These are phyloP conservation scores for Salix suchowensis DNA, from an alignment of 345 rosid species.

Conservation along the genomic window DNA sequence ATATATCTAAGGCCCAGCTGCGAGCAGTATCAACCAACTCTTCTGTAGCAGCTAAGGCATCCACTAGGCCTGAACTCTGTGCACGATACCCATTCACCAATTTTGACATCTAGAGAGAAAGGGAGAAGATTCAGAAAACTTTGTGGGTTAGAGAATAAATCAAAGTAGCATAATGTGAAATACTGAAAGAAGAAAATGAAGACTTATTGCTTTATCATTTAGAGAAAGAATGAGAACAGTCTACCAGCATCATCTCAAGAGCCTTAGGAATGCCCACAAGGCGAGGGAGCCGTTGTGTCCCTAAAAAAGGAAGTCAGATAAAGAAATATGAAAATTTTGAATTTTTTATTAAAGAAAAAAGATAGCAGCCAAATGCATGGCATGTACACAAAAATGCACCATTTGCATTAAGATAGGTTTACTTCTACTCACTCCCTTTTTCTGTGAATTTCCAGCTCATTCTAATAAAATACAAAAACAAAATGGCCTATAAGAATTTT, in stretches of 20 bases:
- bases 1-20: slow-evolving; percentile 11
- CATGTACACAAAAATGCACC: neutral
- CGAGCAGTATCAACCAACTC: slow-evolving; percentile 4
- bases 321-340: neutral
- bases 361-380: too few relatives aligned
- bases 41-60: neutral
- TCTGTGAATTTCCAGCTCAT: neutral
- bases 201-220: neutral
- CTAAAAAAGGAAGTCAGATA: neutral
- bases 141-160: neutral
- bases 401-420: too few relatives aligned
- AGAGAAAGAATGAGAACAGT: neutral
- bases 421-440: too few relatives aligned
- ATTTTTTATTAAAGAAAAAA: neutral
- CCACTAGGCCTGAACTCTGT: slow-evolving; percentile 6
- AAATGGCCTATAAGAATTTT: too few relatives aligned
- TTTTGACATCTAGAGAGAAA: slow-evolving; percentile 6
- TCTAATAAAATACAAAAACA: too few relatives aligned
- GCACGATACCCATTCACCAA: slow-evolving; percentile 1
- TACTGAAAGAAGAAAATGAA: neutral
- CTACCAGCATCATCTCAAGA: slow-evolving; percentile 6
- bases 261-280: neutral
- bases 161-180: neutral
- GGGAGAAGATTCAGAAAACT: too few relatives aligned
- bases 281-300: neutral